Conservation (phyloP, 2,329 filamentous ascomycete genomes). For the Fusarium annulatum region DNA sequence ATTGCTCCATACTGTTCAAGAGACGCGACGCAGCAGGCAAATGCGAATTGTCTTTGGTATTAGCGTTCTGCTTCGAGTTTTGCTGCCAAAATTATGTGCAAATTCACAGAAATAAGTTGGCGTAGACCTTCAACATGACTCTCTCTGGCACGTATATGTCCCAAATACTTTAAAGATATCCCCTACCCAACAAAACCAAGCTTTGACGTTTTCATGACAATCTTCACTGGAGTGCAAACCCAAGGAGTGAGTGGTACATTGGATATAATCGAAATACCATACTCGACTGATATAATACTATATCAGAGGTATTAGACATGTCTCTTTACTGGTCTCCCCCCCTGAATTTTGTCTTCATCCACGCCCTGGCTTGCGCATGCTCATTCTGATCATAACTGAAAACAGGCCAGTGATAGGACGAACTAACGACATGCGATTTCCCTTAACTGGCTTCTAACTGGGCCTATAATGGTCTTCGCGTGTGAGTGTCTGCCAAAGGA, state of each 20-base stretch:
- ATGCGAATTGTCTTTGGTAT: fast-evolving
- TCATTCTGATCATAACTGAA: fast-evolving
- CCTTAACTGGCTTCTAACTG: no score
- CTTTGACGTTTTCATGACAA: fast-evolving
- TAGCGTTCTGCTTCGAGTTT: neutral
- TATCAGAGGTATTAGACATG: fast-evolving
- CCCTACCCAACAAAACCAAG: neutral
- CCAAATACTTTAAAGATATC: fast-evolving
- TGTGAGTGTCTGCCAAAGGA: fast-evolving
- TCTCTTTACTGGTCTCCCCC: no score
- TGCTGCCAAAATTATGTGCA: fast-evolving
- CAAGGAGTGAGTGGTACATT: fast-evolving
- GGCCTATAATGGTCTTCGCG: fast-evolving
- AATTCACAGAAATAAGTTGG: fast-evolving
- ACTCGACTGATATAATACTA: fast-evolving
- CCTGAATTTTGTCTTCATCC: fast-evolving
- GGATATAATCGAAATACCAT: fast-evolving
- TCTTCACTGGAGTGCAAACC: fast-evolving
- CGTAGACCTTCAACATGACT: no score
- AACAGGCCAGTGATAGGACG: fast-evolving
- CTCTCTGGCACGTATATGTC: fast-evolving
- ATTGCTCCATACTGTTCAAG: fast-evolving
- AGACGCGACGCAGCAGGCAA: neutral
- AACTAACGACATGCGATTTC: no score
- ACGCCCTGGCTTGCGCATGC: fast-evolving